These are phyloP conservation scores for Chaetomiaceae sp. DNA, from an alignment of 2,329 filamentous ascomycete species.

Conservation along the genomic window DNA sequence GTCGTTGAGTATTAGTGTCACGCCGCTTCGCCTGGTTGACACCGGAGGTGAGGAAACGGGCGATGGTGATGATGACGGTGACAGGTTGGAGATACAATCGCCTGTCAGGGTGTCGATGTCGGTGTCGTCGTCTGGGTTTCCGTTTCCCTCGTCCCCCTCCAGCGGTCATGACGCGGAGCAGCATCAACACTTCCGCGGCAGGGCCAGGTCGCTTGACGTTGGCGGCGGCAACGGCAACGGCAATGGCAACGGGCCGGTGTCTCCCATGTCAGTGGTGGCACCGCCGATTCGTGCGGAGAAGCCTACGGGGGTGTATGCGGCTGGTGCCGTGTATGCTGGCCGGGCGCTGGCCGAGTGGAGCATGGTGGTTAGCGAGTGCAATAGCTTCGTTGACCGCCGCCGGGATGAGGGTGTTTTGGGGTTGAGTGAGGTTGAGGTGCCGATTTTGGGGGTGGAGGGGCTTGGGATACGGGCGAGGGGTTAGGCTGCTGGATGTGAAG, in stretches of 20 bases:
- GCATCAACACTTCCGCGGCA: too few species aligned
- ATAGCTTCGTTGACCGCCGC: slow-evolving; percentile 74
- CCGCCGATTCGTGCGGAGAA: slow-evolving; percentile 40
- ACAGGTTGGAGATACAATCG: slow-evolving; percentile 15
- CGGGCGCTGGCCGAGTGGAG: slow-evolving; percentile 75
- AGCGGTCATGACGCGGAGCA: slow-evolving; percentile 16
- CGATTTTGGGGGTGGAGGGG: slow-evolving; percentile 59
- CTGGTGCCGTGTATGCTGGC: slow-evolving; percentile 59
- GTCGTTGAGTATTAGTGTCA: slow-evolving; percentile 24
- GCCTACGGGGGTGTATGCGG: slow-evolving; percentile 42
- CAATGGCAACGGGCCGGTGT: too few species aligned
- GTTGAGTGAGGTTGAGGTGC: slow-evolving; percentile 66
- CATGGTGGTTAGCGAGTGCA: slow-evolving; percentile 70
- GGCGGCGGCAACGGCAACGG: neutral
- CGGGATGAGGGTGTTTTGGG: slow-evolving; percentile 66
- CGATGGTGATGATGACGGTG: slow-evolving; percentile 3
- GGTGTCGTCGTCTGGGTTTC: too few species aligned
- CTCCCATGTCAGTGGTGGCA: slow-evolving; percentile 7
- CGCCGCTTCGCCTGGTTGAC: slow-evolving; percentile 15
- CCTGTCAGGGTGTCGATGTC: slow-evolving; percentile 10
- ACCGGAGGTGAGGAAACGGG: neutral
- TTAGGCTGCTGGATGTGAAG: neutral
- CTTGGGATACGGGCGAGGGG: slow-evolving; percentile 35
- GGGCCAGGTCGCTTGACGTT: slow-evolving; percentile 14
- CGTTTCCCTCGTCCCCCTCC: too few species aligned